Evolutionary conservation across 345 rosid species (phyloP), one percentile per base, ranked within the genome.

Genomic region (Cochlearia excelsa): DNA sequence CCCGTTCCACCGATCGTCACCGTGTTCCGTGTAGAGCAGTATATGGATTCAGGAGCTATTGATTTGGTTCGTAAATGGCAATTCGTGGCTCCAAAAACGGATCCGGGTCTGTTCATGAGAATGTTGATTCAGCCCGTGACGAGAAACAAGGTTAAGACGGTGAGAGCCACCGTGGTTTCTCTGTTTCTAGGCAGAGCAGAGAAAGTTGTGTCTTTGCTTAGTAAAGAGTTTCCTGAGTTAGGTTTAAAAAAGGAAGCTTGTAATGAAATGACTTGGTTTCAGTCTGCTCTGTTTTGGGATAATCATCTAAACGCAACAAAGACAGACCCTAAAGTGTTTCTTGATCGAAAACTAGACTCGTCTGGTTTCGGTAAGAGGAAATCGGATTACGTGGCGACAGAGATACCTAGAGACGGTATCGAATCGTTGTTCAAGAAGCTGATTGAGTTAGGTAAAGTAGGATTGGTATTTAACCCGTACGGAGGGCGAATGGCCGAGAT

Each of bases 71-170:
- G 51, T 41, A 63, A 68, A 47, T 88, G 80, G 81, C 92, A 85
- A 46, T 71, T 39, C 0, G 74, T 83, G 1, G 90, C 82, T 52
- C 86, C 96, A 0, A 60, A 45, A 26, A 85, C 80, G 0, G 81
- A 80, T 29, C 10, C 10, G 27, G 66, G 70, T 69, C 69, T 88
- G 34, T 85, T 80, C 64, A 78, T 88, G 93, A 83, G 93, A 67
- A 65, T 83, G 81, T 48, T 83, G 27, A 28, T 88, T 30, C 90
- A 88, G 47, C 90, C 84, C 0, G 75, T 73, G 9, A 80, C 81
- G n/a, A 50, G 46, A 47, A 80, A 76, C 0, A 69, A 71, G 38
- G 59, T 41, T 52, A 72, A 40, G 53, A 81, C 92, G 0, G 10
- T 83, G 1, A 73, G 82, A 64, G 74, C 74, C 0, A 0, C 87